Evolutionary conservation across 305 asterid species (phyloP).

Genomic region (Withania somnifera): DNA sequence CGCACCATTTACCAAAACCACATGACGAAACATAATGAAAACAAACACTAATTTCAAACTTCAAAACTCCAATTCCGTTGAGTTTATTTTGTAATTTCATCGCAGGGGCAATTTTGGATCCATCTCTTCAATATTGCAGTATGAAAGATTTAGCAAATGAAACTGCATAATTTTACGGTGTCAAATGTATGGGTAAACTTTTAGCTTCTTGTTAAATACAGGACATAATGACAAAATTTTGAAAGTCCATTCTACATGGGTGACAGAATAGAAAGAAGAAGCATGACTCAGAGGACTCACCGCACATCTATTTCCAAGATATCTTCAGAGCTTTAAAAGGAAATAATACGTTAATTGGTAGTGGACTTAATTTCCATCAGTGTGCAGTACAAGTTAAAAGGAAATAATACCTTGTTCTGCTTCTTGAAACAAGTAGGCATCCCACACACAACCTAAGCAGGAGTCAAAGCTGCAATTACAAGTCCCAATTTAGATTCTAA

Average conservation of each 20-base stretch:
- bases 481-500: background rate
- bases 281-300: background rate
- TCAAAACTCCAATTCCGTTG: background rate
- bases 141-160: background rate
- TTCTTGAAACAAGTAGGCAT: background rate
- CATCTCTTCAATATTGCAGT: too few species aligned
- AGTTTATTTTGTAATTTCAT: too few species aligned
- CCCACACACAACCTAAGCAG: background rate
- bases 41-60: background rate
- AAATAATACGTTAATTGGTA: background rate
- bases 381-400: too few species aligned
- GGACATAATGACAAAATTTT: background rate
- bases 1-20: background rate
- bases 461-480: background rate
- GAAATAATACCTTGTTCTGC: conserved; percentile 3
- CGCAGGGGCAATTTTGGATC: background rate
- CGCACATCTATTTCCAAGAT: background rate
- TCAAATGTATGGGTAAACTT: background rate
- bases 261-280: background rate
- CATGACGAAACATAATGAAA: background rate
- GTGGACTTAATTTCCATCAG: background rate
- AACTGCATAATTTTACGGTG: background rate
- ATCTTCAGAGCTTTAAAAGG: background rate
- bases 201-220: background rate
- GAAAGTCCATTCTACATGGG: background rate